phyloP scores from a whole-genome alignment of 257 asterid genomes.

The Thymus mandschuricus region DNA sequence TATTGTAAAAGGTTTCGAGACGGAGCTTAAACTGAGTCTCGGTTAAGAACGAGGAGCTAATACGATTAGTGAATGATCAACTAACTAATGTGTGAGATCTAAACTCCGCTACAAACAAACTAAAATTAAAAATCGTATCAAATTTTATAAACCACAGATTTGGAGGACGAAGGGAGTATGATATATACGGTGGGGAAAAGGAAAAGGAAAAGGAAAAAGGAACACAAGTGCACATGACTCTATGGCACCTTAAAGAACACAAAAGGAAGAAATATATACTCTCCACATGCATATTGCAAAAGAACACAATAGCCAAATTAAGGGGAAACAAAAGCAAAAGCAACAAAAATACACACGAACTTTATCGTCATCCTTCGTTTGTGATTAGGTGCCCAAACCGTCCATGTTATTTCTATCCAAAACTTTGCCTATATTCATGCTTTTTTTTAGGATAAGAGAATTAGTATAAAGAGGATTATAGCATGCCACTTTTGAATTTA shows the following conservation, averaged over 20 bases:
- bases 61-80: no score
- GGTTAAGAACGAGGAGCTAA: no score
- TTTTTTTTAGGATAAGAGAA: neutral
- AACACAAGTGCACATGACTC: neutral
- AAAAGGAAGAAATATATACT: neutral
- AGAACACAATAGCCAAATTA: neutral
- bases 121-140: no score
- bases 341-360: neutral
- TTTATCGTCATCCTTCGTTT: slow-evolving; percentile 16
- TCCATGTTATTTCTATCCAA: neutral
- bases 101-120: no score
- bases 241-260: slow-evolving; percentile 12
- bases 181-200: no score
- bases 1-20: no score
- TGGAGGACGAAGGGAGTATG: no score
- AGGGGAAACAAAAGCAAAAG: slow-evolving; percentile 22
- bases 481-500: slow-evolving; percentile 1
- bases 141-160: no score
- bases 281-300: neutral
- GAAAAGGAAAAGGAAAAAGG: neutral
- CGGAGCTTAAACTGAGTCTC: no score
- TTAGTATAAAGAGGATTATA: neutral
- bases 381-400: slow-evolving; percentile 11
- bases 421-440: slow-evolving; percentile 20
- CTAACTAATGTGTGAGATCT: no score